These are phyloP conservation scores for Cryptosporidium baileyi DNA, from an alignment of 169 alveolate species.

Conservation along the genomic window DNA sequence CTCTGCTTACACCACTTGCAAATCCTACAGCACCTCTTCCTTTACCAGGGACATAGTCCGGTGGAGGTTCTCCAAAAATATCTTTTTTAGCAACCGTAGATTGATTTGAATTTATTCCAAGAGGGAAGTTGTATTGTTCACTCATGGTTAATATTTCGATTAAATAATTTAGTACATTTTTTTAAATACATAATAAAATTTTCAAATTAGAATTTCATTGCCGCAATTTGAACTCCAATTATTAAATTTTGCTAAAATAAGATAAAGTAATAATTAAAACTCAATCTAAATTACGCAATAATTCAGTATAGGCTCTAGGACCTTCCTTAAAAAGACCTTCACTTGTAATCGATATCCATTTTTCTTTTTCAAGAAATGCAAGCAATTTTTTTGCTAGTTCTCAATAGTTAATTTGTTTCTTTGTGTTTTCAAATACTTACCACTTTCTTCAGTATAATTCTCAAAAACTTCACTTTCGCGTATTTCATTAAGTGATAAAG, in stretches of 20 bases:
- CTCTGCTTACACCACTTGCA: conserved; percentile 98
- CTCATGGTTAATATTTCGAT: neutral
- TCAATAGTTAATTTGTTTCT: neutral
- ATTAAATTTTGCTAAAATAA: no score
- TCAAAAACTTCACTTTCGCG: neutral
- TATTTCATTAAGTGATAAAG: conserved; percentile 19
- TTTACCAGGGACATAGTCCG: conserved; percentile 94
- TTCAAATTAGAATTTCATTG: no score
- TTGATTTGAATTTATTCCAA: neutral
- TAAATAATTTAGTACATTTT: no score
- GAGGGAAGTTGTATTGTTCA: neutral
- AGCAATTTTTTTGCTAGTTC: neutral
- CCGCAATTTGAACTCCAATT: no score
- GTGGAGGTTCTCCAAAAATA: conserved; percentile 94
- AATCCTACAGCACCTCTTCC: conserved; percentile 98
- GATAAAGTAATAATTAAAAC: neutral
- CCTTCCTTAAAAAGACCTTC: conserved; percentile 49
- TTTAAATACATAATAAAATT: no score
- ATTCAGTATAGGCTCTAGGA: conserved; percentile 57
- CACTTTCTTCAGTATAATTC: neutral
- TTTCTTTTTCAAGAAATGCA: conserved; percentile 25
- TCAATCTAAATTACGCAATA: neutral
- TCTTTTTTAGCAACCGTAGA: neutral
- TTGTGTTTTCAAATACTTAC: neutral
- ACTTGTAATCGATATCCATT: neutral